Percentiles rank a stretch among this genome's conserved stretches.
Conservation (phyloP, 2,329 filamentous ascomycete genomes). For the Pseudogymnoascus pannorum region DNA sequence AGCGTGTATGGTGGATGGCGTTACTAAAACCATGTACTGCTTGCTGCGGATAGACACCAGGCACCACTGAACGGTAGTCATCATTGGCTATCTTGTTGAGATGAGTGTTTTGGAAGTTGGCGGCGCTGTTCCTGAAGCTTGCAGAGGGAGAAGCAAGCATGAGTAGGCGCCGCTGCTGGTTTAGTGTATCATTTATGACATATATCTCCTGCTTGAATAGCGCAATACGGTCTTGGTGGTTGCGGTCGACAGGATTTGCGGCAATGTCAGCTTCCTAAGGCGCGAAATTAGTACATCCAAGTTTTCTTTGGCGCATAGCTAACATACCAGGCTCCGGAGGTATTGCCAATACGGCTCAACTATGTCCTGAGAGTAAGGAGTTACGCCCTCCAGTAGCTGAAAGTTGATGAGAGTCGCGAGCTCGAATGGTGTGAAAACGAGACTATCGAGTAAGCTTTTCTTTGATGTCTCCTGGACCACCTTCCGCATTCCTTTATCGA, state of each 20-base stretch:
- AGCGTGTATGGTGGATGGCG: not conserved
- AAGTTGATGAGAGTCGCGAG: constrained; percentile 19
- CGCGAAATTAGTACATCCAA: not conserved
- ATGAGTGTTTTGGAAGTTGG: not conserved
- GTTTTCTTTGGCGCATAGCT: not conserved
- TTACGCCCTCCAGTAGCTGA: constrained; percentile 16
- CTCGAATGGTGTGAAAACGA: constrained; percentile 18
- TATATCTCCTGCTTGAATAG: constrained; percentile 21
- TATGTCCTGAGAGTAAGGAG: constrained; percentile 14
- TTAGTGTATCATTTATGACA: constrained; percentile 18
- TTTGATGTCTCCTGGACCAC: constrained; percentile 11
- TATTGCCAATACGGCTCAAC: constrained; percentile 19
- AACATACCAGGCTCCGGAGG: constrained; percentile 17
- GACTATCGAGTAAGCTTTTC: constrained; percentile 14
- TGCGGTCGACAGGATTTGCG: constrained; percentile 17
- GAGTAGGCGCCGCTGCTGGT: constrained; percentile 14
- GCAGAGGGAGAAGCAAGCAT: constrained; percentile 2
- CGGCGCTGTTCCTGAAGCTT: not conserved
- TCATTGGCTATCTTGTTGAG: not conserved
- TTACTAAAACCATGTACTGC: not conserved
- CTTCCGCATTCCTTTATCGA: constrained; percentile 15
- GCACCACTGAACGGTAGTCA: not conserved
- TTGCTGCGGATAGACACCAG: not conserved
- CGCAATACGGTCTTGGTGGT: constrained; percentile 19
- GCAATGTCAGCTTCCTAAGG: constrained; percentile 18